Evolutionary conservation across 2,329 filamentous ascomycete genomes (phyloP), one percentile per base, ranked within the genome.

Genomic region (Botryotinia globosa): DNA sequence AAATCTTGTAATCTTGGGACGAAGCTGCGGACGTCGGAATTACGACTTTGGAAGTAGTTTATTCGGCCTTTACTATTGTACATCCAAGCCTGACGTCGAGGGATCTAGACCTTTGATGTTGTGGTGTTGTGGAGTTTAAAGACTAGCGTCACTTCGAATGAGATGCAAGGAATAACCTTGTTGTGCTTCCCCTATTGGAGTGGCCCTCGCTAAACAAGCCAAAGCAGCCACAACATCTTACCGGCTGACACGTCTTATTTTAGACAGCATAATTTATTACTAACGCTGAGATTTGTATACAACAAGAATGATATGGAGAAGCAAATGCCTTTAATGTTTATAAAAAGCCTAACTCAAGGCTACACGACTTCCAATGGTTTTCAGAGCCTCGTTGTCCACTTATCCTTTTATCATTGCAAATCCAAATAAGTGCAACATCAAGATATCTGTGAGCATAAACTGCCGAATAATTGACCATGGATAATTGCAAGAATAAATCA

Each of bases 261-360:
- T 6, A 14, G 25, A 25, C 48, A n/a, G 12, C 25, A 51, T 51
- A 51, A 51, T 51, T 9, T 51, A 51, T 51, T 25, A 25, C 25
- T n/a, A 4, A 10, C 22, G 10, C 48, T 51, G 10, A 14, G 6
- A 14, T 2, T 9, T 3, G 10, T n/a, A n/a, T n/a, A 14, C 0
- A n/a, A 14, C 25, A n/a, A 3, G 3, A 6, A 14, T 14, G 10
- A n/a, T 6, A n/a, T 51, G 48, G 16, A 51, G 12, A 5, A 51
- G 4, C 1, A 12, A 6, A 51, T 12, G 20, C 0, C 0, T 5
- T 48, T 25, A 12, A 25, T 48, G 16, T 25, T 25, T 25, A 25
- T 25, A 25, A 16, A 16, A 25, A 54, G 12, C 12, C 3, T 12
- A 25, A 51, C 29, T 29, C 14, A n/a, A n/a, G 5, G 3, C 7